A percentile compares a stretch with the other conserved stretches of the same genome.
These are phyloP conservation scores for Carpinus viminea DNA, from an alignment of 306 rosid species.

Conservation along the genomic window DNA sequence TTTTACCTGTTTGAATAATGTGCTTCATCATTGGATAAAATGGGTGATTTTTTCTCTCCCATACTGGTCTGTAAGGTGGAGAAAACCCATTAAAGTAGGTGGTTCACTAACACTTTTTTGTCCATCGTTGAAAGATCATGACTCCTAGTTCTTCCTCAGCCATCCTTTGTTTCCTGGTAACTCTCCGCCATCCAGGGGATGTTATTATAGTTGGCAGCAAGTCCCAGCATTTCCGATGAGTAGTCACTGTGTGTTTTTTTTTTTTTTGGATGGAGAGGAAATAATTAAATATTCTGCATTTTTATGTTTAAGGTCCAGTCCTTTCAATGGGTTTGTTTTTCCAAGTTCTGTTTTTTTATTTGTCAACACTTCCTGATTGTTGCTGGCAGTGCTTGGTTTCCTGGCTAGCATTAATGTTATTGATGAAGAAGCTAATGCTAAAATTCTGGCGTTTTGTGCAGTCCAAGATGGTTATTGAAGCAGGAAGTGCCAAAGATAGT, in stretches of 20 bases:
- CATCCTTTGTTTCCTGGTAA: not conserved
- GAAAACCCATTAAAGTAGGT: too few species aligned
- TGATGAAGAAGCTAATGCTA: conserved; percentile 29
- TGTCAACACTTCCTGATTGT: not conserved
- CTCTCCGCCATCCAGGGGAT: not conserved
- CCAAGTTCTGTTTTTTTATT: not conserved
- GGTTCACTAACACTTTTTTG: not conserved
- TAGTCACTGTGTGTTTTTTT: too few species aligned
- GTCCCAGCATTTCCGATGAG: not conserved
- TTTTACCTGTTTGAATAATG: not conserved
- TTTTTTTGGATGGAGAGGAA: not conserved
- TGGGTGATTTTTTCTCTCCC: not conserved
- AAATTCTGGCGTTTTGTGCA: conserved; percentile 46
- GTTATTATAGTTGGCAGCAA: not conserved
- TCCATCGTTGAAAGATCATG: not conserved
- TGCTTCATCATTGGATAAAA: not conserved
- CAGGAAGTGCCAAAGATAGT: conserved; percentile 93
- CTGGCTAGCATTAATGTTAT: conserved; percentile 8
- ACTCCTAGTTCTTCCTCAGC: not conserved
- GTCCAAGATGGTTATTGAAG: conserved; percentile 97
- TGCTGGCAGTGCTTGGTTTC: conserved; percentile 9
- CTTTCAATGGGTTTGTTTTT: not conserved
- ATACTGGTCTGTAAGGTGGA: too few species aligned
- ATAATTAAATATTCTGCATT: not conserved
- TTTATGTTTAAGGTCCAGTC: not conserved